Evolutionary conservation across 1,284 basidiomycete species (phyloP).

Genomic region (Heterobasidion occidentale): DNA sequence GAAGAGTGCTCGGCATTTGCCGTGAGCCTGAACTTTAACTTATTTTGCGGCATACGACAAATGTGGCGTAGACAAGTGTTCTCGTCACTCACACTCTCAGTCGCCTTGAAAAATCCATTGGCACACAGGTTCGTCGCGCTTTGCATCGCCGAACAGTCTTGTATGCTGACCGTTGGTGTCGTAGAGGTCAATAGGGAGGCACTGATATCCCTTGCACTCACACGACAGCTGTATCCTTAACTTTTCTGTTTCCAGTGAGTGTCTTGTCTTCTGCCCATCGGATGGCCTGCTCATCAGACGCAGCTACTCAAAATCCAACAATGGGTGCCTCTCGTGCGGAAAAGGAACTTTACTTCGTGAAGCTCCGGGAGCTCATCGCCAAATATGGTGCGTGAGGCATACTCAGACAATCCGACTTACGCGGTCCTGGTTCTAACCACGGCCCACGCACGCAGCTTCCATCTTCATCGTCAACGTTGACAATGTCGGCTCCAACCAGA

Average conservation of each 20-base stretch:
- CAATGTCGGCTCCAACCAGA: conserved; percentile 99
- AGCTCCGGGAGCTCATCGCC: conserved; percentile 90
- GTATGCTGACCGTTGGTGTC: conserved; percentile 4
- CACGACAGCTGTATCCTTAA: conserved; percentile 13
- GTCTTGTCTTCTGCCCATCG: neutral
- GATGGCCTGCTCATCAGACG: conserved; percentile 1
- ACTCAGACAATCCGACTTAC: neutral
- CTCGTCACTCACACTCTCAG: conserved; percentile 10
- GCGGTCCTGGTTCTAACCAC: neutral
- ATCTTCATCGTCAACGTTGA: conserved; percentile 99
- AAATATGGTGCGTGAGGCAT: conserved; percentile 68
- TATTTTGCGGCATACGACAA: neutral
- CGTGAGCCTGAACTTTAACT: conserved; percentile 9
- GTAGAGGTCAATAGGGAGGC: conserved; percentile 87
- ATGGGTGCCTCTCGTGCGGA: conserved; percentile 92
- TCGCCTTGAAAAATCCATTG: conserved; percentile 89
- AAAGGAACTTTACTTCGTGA: conserved; percentile 91
- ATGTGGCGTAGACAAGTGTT: neutral
- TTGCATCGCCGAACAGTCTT: neutral
- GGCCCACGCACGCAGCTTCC: conserved; percentile 51
- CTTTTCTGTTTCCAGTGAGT: conserved; percentile 1
- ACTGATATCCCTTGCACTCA: conserved; percentile 27
- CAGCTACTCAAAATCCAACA: conserved; percentile 26
- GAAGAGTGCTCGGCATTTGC: neutral
- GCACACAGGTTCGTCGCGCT: conserved; percentile 37